These are phyloP conservation scores for Talaromyces sp. DNA, from an alignment of 2,329 filamentous ascomycete species.

Conservation along the genomic window DNA sequence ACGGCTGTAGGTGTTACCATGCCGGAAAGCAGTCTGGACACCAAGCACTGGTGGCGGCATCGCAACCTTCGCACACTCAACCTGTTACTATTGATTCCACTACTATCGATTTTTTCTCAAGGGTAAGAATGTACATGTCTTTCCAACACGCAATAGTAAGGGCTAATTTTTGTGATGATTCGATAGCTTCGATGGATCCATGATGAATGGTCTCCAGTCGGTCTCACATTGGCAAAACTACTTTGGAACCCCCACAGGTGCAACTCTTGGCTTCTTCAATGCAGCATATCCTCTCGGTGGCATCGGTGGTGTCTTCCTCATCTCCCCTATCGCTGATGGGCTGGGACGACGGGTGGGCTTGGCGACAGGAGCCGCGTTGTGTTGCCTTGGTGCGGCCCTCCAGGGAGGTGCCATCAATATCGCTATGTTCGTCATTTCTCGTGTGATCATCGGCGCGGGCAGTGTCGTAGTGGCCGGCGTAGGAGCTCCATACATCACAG, in stretches of 20 bases:
- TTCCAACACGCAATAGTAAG: background rate
- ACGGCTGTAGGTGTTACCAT: background rate
- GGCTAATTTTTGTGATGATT: background rate
- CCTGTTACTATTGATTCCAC: slow-evolving; percentile 1
- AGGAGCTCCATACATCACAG: background rate
- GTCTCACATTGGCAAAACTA: slow-evolving; percentile 38
- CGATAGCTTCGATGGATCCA: background rate
- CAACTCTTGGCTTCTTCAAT: slow-evolving; percentile 45
- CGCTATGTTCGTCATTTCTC: slow-evolving; percentile 4
- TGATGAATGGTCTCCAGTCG: slow-evolving; percentile 46
- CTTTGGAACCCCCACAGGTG: slow-evolving; percentile 38
- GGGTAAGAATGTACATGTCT: background rate
- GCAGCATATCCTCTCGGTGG: slow-evolving; percentile 47
- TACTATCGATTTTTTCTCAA: slow-evolving; percentile 3
- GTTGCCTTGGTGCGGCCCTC: background rate
- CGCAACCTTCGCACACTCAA: slow-evolving; percentile 1
- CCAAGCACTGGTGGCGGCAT: slow-evolving; percentile 3
- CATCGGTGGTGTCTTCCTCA: slow-evolving; percentile 30
- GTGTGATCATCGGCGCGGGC: background rate
- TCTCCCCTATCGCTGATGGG: background rate
- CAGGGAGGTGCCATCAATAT: slow-evolving; percentile 6
- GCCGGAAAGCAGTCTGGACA: background rate
- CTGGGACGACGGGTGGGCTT: background rate
- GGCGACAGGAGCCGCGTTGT: background rate
- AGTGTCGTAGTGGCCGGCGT: background rate